Conservation (phyloP, 352 stramenopile species). For the Globisporangium middletonii region DNA sequence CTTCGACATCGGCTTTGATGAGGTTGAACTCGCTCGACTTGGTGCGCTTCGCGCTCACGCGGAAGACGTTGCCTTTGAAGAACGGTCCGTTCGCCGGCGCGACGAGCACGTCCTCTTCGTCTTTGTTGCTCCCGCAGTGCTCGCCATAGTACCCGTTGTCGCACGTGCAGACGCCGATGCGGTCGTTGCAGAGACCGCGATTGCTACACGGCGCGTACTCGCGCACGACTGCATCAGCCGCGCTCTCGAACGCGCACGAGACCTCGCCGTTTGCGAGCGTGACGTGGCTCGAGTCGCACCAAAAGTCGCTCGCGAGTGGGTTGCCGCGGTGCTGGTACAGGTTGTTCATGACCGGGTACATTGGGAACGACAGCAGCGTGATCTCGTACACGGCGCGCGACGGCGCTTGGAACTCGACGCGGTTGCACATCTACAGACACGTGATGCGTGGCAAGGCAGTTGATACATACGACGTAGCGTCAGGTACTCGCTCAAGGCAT, state of each 20-base stretch:
- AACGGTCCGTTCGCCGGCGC: slow-evolving; percentile 45
- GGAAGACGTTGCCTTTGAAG: slow-evolving; percentile 65
- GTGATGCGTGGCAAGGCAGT: neutral
- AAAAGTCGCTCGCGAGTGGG: slow-evolving; percentile 41
- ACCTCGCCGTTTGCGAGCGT: slow-evolving; percentile 15
- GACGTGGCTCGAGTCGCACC: slow-evolving; percentile 39
- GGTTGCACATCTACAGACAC: slow-evolving; percentile 24
- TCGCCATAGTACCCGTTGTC: slow-evolving; percentile 64
- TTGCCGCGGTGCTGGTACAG: slow-evolving; percentile 64
- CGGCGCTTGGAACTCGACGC: slow-evolving; percentile 24
- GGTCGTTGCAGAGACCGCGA: slow-evolving; percentile 46
- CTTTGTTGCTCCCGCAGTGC: slow-evolving; percentile 57
- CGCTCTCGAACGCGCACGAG: slow-evolving; percentile 40
- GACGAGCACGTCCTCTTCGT: slow-evolving; percentile 55
- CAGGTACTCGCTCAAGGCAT: no score
- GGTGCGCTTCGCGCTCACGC: slow-evolving; percentile 36
- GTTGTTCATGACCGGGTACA: slow-evolving; percentile 79
- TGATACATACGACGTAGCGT: neutral
- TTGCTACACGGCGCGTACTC: slow-evolving; percentile 53
- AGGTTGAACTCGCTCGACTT: slow-evolving; percentile 59
- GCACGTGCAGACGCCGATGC: slow-evolving; percentile 47
- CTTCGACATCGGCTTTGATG: slow-evolving; percentile 49
- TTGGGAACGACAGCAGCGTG: slow-evolving; percentile 54
- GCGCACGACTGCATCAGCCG: slow-evolving; percentile 36
- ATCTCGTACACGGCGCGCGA: slow-evolving; percentile 43